phyloP scores from a whole-genome alignment of 306 rosid species.

The Gastrolobium bilobum region DNA sequence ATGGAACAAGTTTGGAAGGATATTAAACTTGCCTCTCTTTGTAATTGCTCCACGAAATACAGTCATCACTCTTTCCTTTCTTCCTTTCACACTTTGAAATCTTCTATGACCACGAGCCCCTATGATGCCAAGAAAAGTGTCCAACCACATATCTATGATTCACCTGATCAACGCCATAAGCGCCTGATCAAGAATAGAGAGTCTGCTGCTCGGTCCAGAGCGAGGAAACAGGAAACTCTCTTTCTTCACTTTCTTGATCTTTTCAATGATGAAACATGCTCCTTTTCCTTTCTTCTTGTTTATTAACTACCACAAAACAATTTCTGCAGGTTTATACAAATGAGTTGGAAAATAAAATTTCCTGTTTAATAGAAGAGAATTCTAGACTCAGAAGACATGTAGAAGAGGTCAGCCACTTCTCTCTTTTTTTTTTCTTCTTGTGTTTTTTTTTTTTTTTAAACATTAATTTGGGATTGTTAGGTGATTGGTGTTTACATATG shows the following conservation, averaged over 20 bases:
- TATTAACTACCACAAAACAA: background rate
- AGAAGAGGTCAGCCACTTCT: constrained; percentile 14
- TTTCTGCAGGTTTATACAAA: constrained; percentile 37
- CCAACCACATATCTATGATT: no score
- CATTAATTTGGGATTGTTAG: no score
- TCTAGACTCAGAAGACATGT: constrained; percentile 33
- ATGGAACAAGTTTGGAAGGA: constrained; percentile 32
- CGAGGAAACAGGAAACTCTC: constrained; percentile 20
- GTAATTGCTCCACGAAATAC: background rate
- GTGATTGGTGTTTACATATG: background rate
- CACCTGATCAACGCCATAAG: background rate
- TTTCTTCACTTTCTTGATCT: background rate
- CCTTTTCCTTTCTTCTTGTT: background rate
- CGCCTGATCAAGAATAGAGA: constrained; percentile 44
- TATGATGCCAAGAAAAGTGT: no score
- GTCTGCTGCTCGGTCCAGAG: constrained; percentile 42
- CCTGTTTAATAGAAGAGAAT: constrained; percentile 30
- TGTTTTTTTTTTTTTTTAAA: background rate
- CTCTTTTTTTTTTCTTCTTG: no score
- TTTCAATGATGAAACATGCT: background rate
- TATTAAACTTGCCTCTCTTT: constrained; percentile 11
- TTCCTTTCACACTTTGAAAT: no score
- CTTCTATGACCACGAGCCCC: no score
- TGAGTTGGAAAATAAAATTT: constrained; percentile 19
- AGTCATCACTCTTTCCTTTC: no score